Conservation (phyloP, 2,329 filamentous ascomycete species). For the Pyrenochaeta sp. region DNA sequence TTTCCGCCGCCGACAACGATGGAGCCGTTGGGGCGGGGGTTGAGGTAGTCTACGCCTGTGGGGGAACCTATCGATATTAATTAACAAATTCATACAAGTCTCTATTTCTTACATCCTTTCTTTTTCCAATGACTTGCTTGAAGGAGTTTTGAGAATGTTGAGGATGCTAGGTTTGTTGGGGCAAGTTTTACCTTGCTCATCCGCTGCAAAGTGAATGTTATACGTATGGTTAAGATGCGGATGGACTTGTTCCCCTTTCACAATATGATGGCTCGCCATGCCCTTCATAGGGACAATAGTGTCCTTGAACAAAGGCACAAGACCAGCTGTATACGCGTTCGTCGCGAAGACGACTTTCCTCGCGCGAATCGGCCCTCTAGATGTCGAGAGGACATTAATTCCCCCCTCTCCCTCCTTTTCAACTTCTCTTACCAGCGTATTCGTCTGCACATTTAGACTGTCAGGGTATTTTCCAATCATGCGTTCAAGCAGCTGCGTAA, state of each 20-base stretch:
- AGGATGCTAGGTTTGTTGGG: too few species aligned
- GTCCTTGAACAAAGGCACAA: slow-evolving; percentile 48
- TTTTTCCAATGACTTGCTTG: neutral
- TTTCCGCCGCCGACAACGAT: slow-evolving; percentile 47
- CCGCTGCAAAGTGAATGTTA: slow-evolving; percentile 29
- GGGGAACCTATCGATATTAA: too few species aligned
- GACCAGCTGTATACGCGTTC: slow-evolving; percentile 38
- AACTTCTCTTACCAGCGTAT: slow-evolving; percentile 20
- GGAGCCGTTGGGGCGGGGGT: slow-evolving; percentile 15
- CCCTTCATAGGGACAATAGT: slow-evolving; percentile 45
- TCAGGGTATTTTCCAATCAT: slow-evolving; percentile 20
- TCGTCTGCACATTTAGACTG: slow-evolving; percentile 35
- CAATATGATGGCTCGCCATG: slow-evolving; percentile 32
- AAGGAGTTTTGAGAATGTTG: too few species aligned
- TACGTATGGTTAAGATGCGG: slow-evolving; percentile 38
- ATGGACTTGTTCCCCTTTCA: slow-evolving; percentile 5
- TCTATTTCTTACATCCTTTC: too few species aligned
- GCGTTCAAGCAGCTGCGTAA: slow-evolving; percentile 27
- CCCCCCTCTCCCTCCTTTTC: neutral
- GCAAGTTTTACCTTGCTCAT: neutral
- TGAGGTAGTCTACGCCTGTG: slow-evolving; percentile 21
- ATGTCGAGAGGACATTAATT: slow-evolving; percentile 15
- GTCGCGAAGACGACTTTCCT: slow-evolving; percentile 37
- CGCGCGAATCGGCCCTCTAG: slow-evolving; percentile 27
- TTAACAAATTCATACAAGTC: too few species aligned